Conservation (phyloP, 2,329 filamentous ascomycete species). For the Pseudocercospora eumusae region DNA sequence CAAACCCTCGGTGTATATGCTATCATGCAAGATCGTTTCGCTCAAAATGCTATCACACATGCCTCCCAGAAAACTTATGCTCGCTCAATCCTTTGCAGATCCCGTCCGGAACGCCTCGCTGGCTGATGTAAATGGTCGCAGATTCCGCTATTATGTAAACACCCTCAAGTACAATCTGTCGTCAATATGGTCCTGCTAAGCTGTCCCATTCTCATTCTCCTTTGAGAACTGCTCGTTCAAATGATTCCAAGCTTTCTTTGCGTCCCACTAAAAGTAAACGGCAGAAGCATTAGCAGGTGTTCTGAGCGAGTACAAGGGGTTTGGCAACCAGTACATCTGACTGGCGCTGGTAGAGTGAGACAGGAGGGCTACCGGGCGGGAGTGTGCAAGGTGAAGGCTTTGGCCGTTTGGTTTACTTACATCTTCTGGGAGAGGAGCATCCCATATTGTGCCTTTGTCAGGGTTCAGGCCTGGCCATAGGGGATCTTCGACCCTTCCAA, state of each 20-base stretch:
- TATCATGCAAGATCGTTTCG: background rate
- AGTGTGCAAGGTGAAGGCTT: too few species aligned
- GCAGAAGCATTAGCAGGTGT: too few species aligned
- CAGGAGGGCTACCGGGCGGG: too few species aligned
- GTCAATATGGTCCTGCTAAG: background rate
- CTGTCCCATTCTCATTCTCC: background rate
- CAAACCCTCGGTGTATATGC: background rate
- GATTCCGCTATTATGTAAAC: constrained; percentile 2
- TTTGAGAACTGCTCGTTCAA: constrained; percentile 10
- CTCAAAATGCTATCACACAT: constrained; percentile 9
- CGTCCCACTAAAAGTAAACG: constrained; percentile 18
- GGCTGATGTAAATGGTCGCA: background rate
- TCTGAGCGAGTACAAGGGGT: too few species aligned
- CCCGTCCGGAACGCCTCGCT: background rate
- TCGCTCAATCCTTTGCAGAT: background rate
- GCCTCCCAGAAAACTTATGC: background rate
- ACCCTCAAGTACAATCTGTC: background rate
- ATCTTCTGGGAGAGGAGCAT: constrained; percentile 13
- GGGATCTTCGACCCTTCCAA: constrained; percentile 3
- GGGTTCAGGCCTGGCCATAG: constrained; percentile 14
- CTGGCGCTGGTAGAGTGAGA: too few species aligned
- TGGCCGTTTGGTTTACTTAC: too few species aligned
- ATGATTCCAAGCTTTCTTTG: constrained; percentile 28
- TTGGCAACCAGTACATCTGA: too few species aligned
- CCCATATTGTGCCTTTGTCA: constrained; percentile 16